Percentiles rank a stretch among this genome's conserved stretches.
Evolutionary conservation across 306 rosid species (phyloP).

Genomic region (Begonia masoniana): DNA sequence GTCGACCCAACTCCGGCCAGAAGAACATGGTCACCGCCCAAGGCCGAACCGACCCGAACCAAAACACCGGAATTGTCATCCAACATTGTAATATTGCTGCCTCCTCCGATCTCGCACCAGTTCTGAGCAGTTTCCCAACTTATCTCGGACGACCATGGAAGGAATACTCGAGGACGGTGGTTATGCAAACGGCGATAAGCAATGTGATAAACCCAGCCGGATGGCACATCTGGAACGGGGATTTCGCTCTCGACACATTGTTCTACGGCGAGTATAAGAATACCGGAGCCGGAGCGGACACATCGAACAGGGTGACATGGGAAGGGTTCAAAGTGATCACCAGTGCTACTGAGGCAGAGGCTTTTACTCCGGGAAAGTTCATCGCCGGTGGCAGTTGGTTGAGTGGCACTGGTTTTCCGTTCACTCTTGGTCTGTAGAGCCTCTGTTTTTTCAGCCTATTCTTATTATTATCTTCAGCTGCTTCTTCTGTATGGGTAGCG

Average conservation of each 20-base stretch:
- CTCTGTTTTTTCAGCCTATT: too few species aligned
- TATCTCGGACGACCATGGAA: conserved; percentile 91
- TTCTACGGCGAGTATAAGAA: conserved; percentile 58
- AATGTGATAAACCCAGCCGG: conserved; percentile 61
- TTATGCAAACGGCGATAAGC: conserved; percentile 41
- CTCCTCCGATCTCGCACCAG: conserved; percentile 38
- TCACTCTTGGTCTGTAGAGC: conserved; percentile 44
- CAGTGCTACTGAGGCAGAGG: conserved; percentile 43
- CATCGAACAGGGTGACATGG: conserved; percentile 60
- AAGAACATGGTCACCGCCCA: conserved; percentile 88
- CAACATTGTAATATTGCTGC: conserved; percentile 67
- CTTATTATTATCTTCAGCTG: too few species aligned
- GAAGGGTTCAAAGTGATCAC: conserved; percentile 54
- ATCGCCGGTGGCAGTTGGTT: conserved; percentile 64
- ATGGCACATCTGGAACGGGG: conserved; percentile 65
- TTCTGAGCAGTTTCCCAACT: conserved; percentile 32
- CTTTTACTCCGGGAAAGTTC: conserved; percentile 42
- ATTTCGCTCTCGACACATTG: conserved; percentile 59
- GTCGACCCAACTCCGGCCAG: conserved; percentile 65
- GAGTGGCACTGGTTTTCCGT: conserved; percentile 55
- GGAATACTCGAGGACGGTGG: conserved; percentile 69
- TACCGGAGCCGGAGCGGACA: conserved; percentile 58
- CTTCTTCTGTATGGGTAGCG: too few species aligned
- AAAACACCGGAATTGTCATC: conserved; percentile 83
- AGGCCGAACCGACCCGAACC: conserved; percentile 79